A percentile compares a stretch with the other conserved stretches of the same genome.
These are phyloP conservation scores for Cordyceps javanica DNA, from an alignment of 2,329 filamentous ascomycete genomes.

Conservation along the genomic window DNA sequence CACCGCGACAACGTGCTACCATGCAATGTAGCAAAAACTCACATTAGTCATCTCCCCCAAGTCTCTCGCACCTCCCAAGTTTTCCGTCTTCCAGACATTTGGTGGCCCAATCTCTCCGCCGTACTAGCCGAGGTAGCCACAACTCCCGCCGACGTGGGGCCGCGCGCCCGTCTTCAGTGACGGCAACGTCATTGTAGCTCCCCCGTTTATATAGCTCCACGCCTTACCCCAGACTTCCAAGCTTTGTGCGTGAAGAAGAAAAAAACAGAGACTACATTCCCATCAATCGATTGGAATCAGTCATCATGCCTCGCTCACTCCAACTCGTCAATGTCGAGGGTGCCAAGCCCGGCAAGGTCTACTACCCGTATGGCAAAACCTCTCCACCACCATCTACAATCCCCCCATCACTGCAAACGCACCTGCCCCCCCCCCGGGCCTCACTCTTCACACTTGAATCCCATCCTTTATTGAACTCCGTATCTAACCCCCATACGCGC, in stretches of 20 bases:
- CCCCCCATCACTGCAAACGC: no score
- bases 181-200: background rate
- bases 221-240: background rate
- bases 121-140: slow-evolving; percentile 9
- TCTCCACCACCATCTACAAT: background rate
- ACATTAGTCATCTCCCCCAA: no score
- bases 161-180: background rate
- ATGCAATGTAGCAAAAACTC: no score
- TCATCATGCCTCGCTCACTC: slow-evolving; percentile 49
- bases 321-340: slow-evolving; percentile 63
- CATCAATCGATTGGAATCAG: background rate
- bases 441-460: no score
- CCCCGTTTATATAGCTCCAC: background rate
- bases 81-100: background rate
- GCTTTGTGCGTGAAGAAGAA: no score
- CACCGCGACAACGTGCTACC: no score
- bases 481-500: background rate
- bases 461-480: background rate
- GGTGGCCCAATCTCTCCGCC: background rate
- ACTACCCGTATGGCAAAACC: slow-evolving; percentile 59
- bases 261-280: no score
- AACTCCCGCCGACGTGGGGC: slow-evolving; percentile 1
- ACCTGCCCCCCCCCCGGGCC: no score
- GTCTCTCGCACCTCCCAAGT: no score
- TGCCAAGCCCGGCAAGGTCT: slow-evolving; percentile 79